A percentile compares a stretch with the other conserved stretches of the same genome.
Conservation (phyloP, 2,329 filamentous ascomycete species). For the Pseudogymnoascus sp. region DNA sequence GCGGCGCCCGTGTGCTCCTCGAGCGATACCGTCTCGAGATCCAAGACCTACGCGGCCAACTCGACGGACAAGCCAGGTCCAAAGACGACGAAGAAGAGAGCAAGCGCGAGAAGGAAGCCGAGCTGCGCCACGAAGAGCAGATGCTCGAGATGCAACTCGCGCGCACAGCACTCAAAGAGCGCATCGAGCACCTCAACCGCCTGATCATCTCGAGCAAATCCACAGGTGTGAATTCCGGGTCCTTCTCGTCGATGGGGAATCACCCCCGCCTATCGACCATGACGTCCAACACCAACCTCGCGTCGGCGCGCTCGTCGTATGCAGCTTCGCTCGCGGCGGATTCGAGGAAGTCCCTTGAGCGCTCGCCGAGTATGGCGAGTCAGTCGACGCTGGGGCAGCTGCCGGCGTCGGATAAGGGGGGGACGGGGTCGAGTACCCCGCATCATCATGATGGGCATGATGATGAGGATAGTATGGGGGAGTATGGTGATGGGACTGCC, state of each 20-base stretch:
- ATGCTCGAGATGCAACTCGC: constrained; percentile 98
- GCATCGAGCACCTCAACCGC: constrained; percentile 93
- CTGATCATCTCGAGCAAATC: constrained; percentile 95
- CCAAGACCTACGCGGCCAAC: constrained; percentile 66
- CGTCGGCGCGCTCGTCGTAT: constrained; percentile 62
- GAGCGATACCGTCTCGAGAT: constrained; percentile 96
- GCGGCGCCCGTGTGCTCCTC: constrained; percentile 76
- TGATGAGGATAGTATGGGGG: constrained; percentile 66
- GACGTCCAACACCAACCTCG: constrained; percentile 36
- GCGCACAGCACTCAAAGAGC: constrained; percentile 89
- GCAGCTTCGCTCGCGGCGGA: constrained; percentile 45
- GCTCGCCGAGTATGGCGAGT: constrained; percentile 62
- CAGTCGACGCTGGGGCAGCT: constrained; percentile 27
- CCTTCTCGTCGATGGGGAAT: constrained; percentile 60
- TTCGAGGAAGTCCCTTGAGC: constrained; percentile 41
- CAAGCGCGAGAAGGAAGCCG: constrained; percentile 68
- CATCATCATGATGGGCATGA: constrained; percentile 29
- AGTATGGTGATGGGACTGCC: constrained; percentile 80
- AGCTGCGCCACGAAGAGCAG: constrained; percentile 87
- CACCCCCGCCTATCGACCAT: constrained; percentile 52
- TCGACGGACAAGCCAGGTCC: constrained; percentile 72
- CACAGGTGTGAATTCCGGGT: constrained; percentile 78
- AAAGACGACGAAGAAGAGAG: constrained; percentile 65
- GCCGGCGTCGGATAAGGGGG: constrained; percentile 15
- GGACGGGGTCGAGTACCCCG: constrained; percentile 11